Base-by-base conservation (phyloP, 805 yeast genomes). In the Pichia californica region DNA sequence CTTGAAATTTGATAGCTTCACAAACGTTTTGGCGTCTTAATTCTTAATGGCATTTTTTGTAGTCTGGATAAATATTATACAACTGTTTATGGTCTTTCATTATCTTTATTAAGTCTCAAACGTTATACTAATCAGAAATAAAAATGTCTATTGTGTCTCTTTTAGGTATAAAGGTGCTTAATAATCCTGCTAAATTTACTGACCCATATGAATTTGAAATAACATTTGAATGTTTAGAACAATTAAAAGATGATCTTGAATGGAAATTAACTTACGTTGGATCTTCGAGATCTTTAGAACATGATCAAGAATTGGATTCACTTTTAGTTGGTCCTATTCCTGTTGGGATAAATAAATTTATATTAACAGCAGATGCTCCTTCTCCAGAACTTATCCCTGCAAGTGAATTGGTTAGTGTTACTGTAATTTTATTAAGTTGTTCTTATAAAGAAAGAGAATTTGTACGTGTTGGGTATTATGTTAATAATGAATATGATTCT, bases 211-310 rank as follows among this genome's bases (percentile, higher is more conserved):
- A 93, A 61, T 89, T 93, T 60, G 98, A 93, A 63, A 93, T 93
- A 64, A 93, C 99, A 0, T 93, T 93, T 58, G 99, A 93, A 64
- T 93, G 99, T 63, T 68, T 91, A 37, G 99, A 93, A 63, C 88
- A 96, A 1, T 69, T 93, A 52, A 86, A 79, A 55, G 88, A 84
- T 56, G 99, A 93, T 62, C 71, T 93, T 45, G 99, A 93, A 63
- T 93, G 99, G 99, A 93, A 93, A 62, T 70, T 93, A 45, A 91
- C 96, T 1, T 93, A 93, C 54, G 99, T 93, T 32, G 99, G 99
- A 2, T 86, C 96, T 5, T 89, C 97, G 1, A 76, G 95, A 38
- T 88, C 97, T 31, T 63, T 88, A 40, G 97, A 93, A 51, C 97
- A 93, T 55, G 99, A 93, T 62, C 99, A 93, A 64, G 97, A 89